These are phyloP conservation scores for Fusarium keratoplasticum DNA, from an alignment of 2,329 filamentous ascomycete genomes.

Conservation along the genomic window DNA sequence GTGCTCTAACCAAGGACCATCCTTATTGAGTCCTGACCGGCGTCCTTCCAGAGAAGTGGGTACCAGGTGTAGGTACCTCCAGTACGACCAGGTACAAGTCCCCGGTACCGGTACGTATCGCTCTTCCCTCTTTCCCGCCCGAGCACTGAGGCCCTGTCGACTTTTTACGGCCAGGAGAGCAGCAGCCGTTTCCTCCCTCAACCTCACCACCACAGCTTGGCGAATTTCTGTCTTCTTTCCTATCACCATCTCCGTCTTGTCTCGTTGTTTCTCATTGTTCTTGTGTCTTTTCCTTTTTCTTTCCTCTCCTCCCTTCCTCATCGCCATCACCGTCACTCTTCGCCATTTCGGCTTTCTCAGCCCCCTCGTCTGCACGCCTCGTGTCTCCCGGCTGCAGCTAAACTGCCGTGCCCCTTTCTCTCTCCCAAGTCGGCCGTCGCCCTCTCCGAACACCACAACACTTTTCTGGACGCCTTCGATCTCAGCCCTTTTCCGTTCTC, in stretches of 20 bases:
- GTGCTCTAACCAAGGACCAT: constrained; percentile 16
- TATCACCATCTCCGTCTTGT: constrained; percentile 43
- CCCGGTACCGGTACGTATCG: constrained; percentile 28
- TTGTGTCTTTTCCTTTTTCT: constrained; percentile 43
- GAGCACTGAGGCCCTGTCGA: constrained; percentile 21
- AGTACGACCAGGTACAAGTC: background rate
- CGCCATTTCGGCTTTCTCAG: constrained; percentile 39
- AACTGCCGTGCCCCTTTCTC: constrained; percentile 49
- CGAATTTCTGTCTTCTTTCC: constrained; percentile 36
- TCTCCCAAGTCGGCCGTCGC: constrained; percentile 40
- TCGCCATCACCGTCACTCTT: constrained; percentile 47
- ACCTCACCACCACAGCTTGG: constrained; percentile 41
- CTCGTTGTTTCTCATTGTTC: constrained; percentile 43
- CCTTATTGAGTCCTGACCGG: constrained; percentile 19
- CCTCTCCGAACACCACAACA: constrained; percentile 37
- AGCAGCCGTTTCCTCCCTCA: constrained; percentile 43
- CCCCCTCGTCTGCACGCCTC: constrained; percentile 38
- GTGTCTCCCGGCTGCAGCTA: constrained; percentile 34
- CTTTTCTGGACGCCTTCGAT: constrained; percentile 34
- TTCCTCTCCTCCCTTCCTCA: constrained; percentile 36
- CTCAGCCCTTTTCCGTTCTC: constrained; percentile 30
- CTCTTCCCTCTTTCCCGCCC: constrained; percentile 9
- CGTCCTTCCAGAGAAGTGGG: constrained; percentile 12
- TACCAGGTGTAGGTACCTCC: constrained; percentile 6
- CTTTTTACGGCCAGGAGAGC: constrained; percentile 36